Percentiles rank a stretch among this genome's conserved stretches.
Conservation (phyloP, 1,284 basidiomycete genomes). For the Stereum hirsutum region DNA sequence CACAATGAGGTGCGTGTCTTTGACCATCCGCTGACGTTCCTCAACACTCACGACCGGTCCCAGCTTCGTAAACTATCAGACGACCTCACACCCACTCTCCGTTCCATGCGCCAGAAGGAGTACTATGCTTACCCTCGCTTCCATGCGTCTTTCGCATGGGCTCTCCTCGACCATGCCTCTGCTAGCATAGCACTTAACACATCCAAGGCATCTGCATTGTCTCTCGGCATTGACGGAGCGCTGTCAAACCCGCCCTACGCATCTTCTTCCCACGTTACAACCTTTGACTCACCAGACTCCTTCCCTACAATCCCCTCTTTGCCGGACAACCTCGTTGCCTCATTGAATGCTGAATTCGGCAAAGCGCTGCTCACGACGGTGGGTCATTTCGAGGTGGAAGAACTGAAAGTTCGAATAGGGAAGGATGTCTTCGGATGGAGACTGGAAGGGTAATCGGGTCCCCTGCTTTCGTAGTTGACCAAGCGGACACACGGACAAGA, state of each 20-base stretch:
- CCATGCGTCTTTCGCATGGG: constrained; percentile 79
- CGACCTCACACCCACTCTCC: constrained; percentile 43
- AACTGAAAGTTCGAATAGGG: constrained; percentile 55
- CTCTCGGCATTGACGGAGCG: not conserved
- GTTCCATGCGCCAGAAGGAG: constrained; percentile 51
- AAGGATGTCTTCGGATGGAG: constrained; percentile 46
- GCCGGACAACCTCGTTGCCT: constrained; percentile 35
- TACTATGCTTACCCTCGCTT: constrained; percentile 71
- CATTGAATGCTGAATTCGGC: constrained; percentile 39
- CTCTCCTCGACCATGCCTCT: constrained; percentile 34
- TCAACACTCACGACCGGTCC: not conserved
- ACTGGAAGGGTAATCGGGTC: constrained; percentile 2
- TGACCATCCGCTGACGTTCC: not conserved
- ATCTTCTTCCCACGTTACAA: constrained; percentile 29
- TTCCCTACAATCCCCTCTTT: constrained; percentile 43
- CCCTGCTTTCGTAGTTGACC: no score
- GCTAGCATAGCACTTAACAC: not conserved
- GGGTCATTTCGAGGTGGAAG: constrained; percentile 41
- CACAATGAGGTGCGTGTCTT: constrained; percentile 45
- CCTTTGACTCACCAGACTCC: constrained; percentile 38
- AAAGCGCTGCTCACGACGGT: constrained; percentile 28
- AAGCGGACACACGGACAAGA: no score
- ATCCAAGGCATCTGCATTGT: not conserved
- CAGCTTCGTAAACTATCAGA: constrained; percentile 48
- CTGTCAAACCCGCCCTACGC: not conserved